phyloP scores from a whole-genome alignment of 345 rosid genomes.

The Fremontodendron californicum region DNA sequence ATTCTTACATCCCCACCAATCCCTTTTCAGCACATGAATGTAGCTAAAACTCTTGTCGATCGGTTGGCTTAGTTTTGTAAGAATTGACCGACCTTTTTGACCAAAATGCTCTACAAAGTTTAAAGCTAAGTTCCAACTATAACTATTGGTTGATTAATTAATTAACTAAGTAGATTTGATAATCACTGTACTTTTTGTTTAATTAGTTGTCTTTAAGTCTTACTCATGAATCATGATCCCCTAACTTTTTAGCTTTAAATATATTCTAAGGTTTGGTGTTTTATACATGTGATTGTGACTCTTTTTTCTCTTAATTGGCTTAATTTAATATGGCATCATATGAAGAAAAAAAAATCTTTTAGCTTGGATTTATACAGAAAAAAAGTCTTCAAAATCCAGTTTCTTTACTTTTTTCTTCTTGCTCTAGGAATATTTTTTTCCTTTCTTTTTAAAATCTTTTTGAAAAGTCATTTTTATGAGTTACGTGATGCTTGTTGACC shows the following conservation, averaged over 20 bases:
- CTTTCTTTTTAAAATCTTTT: background rate
- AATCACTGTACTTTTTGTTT: background rate
- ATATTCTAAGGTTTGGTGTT: background rate
- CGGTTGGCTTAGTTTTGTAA: background rate
- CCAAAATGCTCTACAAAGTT: background rate
- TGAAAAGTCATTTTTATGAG: conserved; percentile 10
- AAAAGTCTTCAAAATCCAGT: conserved; percentile 12
- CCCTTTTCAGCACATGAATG: background rate
- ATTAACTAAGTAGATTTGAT: background rate
- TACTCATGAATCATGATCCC: background rate
- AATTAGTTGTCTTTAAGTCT: background rate
- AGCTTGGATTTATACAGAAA: conserved; percentile 13
- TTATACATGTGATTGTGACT: conserved; percentile 3
- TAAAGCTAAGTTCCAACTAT: background rate
- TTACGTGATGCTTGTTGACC: conserved; percentile 5
- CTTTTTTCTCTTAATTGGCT: background rate
- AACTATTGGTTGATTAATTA: background rate
- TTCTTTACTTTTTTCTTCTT: conserved; percentile 18
- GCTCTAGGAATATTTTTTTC: conserved; percentile 11
- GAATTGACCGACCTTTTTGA: background rate
- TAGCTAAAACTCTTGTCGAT: background rate
- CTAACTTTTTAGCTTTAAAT: background rate
- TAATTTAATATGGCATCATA: conserved; percentile 6
- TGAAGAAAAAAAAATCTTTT: conserved; percentile 16
- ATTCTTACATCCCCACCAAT: background rate